Evolutionary conservation across 2,329 filamentous ascomycete genomes (phyloP).

Genomic region (Metarhizium robertsii): DNA sequence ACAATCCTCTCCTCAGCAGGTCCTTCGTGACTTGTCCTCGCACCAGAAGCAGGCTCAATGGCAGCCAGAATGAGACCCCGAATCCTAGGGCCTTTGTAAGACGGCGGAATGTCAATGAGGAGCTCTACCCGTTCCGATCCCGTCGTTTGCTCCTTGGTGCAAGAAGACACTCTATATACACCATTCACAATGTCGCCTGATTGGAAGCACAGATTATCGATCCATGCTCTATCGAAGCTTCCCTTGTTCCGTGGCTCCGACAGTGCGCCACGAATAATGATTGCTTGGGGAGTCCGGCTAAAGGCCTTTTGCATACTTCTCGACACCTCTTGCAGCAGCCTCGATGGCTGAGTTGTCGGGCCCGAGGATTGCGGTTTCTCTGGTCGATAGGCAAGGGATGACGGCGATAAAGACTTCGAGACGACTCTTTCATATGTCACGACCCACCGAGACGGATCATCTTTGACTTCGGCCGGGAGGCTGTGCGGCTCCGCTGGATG

Average conservation of each 20-base stretch:
- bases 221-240: conserved; percentile 17
- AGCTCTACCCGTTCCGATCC: conserved; percentile 20
- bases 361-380: neutral
- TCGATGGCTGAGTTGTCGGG: conserved; percentile 5
- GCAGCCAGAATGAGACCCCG: conserved; percentile 17
- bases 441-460: conserved; percentile 14
- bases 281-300: conserved; percentile 22
- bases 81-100: conserved; percentile 14
- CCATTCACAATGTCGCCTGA: conserved; percentile 22
- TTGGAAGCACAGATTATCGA: conserved; percentile 14
- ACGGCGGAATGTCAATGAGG: conserved; percentile 14
- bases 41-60: conserved; percentile 4
- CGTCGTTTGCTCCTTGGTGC: conserved; percentile 5
- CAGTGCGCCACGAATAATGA: conserved; percentile 16
- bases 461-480: conserved; percentile 13
- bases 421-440: conserved; percentile 19
- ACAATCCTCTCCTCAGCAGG: conserved; percentile 9
- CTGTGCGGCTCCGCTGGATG: conserved; percentile 4
- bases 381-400: conserved; percentile 3
- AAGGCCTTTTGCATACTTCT: conserved; percentile 22
- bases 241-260: conserved; percentile 9
- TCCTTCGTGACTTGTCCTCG: neutral
- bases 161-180: conserved; percentile 19
- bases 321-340: conserved; percentile 16
- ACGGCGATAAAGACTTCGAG: conserved; percentile 13